Conservation (phyloP, 371 early-diverging fungal species). For the Mortierella polycephala region DNA sequence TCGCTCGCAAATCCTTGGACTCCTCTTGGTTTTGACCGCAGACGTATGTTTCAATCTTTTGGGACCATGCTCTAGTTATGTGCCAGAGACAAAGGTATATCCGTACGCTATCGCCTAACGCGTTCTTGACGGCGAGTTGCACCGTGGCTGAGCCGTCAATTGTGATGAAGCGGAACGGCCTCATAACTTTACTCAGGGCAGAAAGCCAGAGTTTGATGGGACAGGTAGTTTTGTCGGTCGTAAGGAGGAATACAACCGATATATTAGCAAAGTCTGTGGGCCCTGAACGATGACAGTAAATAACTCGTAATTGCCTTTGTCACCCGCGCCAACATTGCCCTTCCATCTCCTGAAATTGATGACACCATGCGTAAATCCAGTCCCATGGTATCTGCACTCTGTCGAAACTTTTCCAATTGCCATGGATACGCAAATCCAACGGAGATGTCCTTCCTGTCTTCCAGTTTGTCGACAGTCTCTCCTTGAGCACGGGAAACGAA, state of each 20-base stretch:
- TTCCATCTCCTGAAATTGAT: too few species aligned
- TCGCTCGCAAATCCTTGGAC: not conserved
- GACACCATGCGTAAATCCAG: not conserved
- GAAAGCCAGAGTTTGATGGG: constrained; percentile 1
- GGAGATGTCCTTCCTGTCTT: not conserved
- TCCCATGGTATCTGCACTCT: not conserved
- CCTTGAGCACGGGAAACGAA: not conserved
- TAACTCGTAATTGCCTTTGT: not conserved
- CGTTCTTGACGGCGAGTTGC: not conserved
- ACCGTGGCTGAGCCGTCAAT: not conserved
- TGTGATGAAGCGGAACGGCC: not conserved
- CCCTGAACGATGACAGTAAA: not conserved
- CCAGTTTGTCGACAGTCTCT: not conserved
- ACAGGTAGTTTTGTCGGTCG: not conserved
- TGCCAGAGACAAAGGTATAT: constrained; percentile 8
- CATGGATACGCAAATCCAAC: not conserved
- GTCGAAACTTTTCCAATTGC: constrained; percentile 1
- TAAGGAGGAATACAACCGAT: not conserved
- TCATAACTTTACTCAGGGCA: not conserved
- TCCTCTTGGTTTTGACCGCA: not conserved
- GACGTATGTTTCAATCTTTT: not conserved
- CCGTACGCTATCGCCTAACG: not conserved
- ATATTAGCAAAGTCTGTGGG: not conserved
- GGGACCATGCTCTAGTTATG: not conserved
- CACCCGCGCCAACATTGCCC: too few species aligned